These are phyloP conservation scores for Phytophthora nicotianae DNA, from an alignment of 352 stramenopile genomes.

Conservation along the genomic window DNA sequence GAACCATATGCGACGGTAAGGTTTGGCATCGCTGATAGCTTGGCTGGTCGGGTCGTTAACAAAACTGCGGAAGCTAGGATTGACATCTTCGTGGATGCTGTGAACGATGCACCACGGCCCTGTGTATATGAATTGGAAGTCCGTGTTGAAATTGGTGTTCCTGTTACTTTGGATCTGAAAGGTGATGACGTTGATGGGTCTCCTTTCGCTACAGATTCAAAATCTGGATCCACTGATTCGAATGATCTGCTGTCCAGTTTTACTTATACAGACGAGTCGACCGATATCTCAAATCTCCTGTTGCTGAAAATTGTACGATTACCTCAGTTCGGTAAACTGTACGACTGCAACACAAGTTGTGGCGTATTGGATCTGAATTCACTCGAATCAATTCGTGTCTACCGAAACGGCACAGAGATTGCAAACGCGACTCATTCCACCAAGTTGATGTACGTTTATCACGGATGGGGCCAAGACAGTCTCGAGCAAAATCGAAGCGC, in stretches of 20 bases:
- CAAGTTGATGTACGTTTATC: constrained; percentile 55
- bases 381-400: constrained; percentile 17
- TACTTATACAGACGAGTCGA: constrained; percentile 19
- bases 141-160: constrained; percentile 20
- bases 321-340: constrained; percentile 58
- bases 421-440: constrained; percentile 47
- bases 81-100: constrained; percentile 59
- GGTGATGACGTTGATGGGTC: constrained; percentile 48
- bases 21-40: constrained; percentile 42
- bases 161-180: constrained; percentile 41
- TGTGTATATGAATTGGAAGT: constrained; percentile 28
- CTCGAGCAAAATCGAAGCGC: background rate
- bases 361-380: constrained; percentile 1
- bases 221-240: background rate
- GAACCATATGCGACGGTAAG: constrained; percentile 42
- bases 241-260: constrained; percentile 27
- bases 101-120: constrained; percentile 50
- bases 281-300: constrained; percentile 13
- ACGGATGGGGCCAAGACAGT: constrained; percentile 30
- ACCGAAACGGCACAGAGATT: constrained; percentile 19
- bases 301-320: constrained; percentile 50
- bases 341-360: constrained; percentile 49
- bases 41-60: constrained; percentile 36
- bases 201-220: background rate
- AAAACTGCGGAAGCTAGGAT: constrained; percentile 38